Base-by-base conservation (phyloP, 495 filamentous ascomycete genomes). In the Penicillium odoratum region DNA sequence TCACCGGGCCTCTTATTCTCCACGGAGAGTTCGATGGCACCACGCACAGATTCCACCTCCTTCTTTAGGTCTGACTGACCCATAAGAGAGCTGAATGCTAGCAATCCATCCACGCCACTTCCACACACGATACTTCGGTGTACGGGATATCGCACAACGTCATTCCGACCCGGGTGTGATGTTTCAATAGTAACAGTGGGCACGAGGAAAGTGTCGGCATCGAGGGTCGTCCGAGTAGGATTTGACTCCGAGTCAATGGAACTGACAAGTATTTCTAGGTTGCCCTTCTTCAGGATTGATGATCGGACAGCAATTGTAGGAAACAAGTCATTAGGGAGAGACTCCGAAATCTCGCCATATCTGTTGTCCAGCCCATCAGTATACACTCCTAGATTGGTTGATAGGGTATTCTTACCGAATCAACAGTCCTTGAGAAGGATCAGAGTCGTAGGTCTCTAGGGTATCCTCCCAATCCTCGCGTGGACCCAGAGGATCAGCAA, bases 111-210 rank as follows among this genome's bases (percentile, higher is more conserved):
- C 18, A 85, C 64, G 0, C 91, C 93, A 43, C 87, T 80, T 3
- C 84, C 86, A 33, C 95, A 85, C 13, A 97, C 59, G 26, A 98
- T 69, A 9, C 87, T 83, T 69, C 87, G 88, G 63, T 98, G 94
- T 15, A 97, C 91, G 0, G 94, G 93, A 53, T 92, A 91, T 9
- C 85, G 84, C 10, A 96, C 77, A 38, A 87, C 71, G 25, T 82
- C 82, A 47, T 83, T 76, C 54, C 81, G 80, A 15, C 84, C 86
- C 10, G 78, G 80, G 47, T 75, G 73, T 44, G 86, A 86, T 11
- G 77, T 82, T 10, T 81, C 82, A 26, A 89, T 86, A 13, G 88
- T 85, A 36, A 94, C 81, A 3, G 82, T 83, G 4, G 92, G 92
- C 38, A 89, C 85, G 9, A 97, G 81, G 38, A 90, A 78, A 15